A percentile compares a stretch with the other conserved stretches of the same genome.
phyloP scores from a whole-genome alignment of 345 rosid genomes.

The Euclidium syriacum region DNA sequence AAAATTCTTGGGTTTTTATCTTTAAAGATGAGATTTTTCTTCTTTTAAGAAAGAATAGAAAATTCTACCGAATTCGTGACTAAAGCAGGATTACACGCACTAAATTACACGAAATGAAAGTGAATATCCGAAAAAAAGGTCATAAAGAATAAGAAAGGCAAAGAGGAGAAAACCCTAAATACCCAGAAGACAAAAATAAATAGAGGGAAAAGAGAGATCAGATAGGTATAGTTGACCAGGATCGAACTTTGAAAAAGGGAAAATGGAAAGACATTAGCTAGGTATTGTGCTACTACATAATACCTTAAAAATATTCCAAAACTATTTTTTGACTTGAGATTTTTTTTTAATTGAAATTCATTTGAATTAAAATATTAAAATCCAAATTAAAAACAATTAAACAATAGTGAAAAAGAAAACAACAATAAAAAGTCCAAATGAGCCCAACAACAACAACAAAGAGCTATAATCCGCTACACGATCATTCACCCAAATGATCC shows the following conservation, averaged over 20 bases:
- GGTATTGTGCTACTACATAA: too few species aligned
- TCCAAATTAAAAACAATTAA: too few species aligned
- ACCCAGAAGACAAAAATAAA: conserved; percentile 9
- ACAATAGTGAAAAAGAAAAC: too few species aligned
- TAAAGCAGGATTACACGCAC: conserved; percentile 5
- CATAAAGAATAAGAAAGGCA: neutral
- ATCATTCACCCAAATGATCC: conserved; percentile 42
- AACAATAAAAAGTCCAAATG: too few species aligned
- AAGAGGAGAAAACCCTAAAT: neutral
- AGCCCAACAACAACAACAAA: too few species aligned
- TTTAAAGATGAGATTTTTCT: neutral
- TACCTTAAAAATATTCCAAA: too few species aligned
- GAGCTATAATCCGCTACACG: too few species aligned
- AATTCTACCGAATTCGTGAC: conserved; percentile 14
- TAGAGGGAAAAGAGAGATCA: conserved; percentile 4
- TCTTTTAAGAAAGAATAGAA: neutral
- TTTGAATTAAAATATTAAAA: too few species aligned
- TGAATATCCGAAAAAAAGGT: neutral
- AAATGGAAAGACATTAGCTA: too few species aligned
- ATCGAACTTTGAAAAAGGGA: conserved; percentile 3
- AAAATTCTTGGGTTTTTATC: conserved; percentile 2
- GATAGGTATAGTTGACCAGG: conserved; percentile 19
- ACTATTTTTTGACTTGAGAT: too few species aligned
- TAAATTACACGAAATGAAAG: neutral
- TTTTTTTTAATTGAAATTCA: too few species aligned